These are phyloP conservation scores for Lecanicillium sp. DNA, from an alignment of 2,329 filamentous ascomycete genomes.

Conservation along the genomic window DNA sequence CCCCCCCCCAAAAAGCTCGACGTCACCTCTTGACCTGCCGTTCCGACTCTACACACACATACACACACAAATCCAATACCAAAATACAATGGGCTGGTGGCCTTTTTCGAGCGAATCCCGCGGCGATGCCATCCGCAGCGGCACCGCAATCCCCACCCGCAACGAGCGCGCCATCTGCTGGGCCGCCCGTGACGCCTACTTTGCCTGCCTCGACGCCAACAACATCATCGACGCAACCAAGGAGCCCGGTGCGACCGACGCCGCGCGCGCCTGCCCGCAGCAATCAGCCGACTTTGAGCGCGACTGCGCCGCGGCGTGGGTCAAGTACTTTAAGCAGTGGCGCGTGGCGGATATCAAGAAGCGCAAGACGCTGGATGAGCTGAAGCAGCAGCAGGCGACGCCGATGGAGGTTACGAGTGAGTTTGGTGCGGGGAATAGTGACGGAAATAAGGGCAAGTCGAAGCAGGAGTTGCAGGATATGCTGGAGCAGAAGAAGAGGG, in stretches of 20 bases:
- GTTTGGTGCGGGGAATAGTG: constrained; percentile 24
- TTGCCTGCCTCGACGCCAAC: constrained; percentile 75
- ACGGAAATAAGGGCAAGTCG: constrained; percentile 19
- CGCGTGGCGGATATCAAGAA: constrained; percentile 88
- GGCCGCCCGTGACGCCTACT: constrained; percentile 82
- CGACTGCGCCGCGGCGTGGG: constrained; percentile 87
- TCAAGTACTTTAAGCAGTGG: constrained; percentile 97
- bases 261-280: constrained; percentile 28
- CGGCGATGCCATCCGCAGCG: constrained; percentile 46
- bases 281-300: constrained; percentile 58
- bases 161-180: constrained; percentile 78
- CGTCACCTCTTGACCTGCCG: neutral
- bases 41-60: neutral
- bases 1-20: too few species aligned
- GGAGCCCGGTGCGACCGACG: constrained; percentile 28
- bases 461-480: constrained; percentile 30
- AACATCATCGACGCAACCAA: constrained; percentile 63
- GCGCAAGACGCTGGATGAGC: constrained; percentile 65
- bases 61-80: constrained; percentile 5
- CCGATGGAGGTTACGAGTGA: constrained; percentile 39
- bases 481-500: constrained; percentile 25
- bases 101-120: constrained; percentile 39
- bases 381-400: constrained; percentile 64
- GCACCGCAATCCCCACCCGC: constrained; percentile 71
- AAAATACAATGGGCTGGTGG: constrained; percentile 34